These are phyloP conservation scores for Anisogramma anomala DNA, from an alignment of 2,329 filamentous ascomycete genomes.

Conservation along the genomic window DNA sequence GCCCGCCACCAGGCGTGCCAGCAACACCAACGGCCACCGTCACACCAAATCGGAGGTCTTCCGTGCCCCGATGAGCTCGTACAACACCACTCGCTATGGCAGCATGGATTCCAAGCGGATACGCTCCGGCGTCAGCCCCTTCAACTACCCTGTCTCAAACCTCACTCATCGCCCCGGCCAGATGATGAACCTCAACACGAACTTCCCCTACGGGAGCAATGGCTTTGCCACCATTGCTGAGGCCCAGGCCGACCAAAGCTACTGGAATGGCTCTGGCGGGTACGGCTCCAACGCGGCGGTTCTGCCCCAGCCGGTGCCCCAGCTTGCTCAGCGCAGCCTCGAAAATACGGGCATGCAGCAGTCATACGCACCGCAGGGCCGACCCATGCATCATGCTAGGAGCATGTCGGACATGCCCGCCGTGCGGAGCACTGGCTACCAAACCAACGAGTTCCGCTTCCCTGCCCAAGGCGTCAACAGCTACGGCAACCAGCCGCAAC, in stretches of 20 bases:
- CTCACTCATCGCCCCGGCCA: slow-evolving; percentile 21
- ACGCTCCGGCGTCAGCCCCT: slow-evolving; percentile 10
- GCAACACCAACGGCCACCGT: slow-evolving; percentile 15
- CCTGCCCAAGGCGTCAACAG: slow-evolving; percentile 2
- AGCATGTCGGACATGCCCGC: slow-evolving; percentile 14
- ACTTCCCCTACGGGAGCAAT: slow-evolving; percentile 3
- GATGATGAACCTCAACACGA: slow-evolving; percentile 5
- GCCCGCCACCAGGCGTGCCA: slow-evolving; percentile 16
- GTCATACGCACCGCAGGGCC: slow-evolving; percentile 6
- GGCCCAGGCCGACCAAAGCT: slow-evolving; percentile 21
- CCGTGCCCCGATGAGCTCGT: slow-evolving; percentile 15
- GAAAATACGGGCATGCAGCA: slow-evolving; percentile 5
- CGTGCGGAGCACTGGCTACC: slow-evolving; percentile 6
- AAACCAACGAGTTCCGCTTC: slow-evolving; percentile 6
- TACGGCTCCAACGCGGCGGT: slow-evolving; percentile 15
- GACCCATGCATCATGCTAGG: slow-evolving; percentile 10
- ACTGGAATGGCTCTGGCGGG: slow-evolving; percentile 15
- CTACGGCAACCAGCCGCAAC: slow-evolving; percentile 1
- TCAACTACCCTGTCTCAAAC: slow-evolving; percentile 6
- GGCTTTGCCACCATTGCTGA: slow-evolving; percentile 26
- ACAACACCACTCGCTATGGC: slow-evolving; percentile 5
- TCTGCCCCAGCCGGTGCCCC: slow-evolving; percentile 12
- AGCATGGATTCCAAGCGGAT: slow-evolving; percentile 11
- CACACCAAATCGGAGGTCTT: slow-evolving; percentile 15
- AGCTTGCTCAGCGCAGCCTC: neutral